Evolutionary conservation across 2,329 filamentous ascomycete species (phyloP), one percentile per base, ranked within the genome.

Genomic region (Diaporthe batatas): DNA sequence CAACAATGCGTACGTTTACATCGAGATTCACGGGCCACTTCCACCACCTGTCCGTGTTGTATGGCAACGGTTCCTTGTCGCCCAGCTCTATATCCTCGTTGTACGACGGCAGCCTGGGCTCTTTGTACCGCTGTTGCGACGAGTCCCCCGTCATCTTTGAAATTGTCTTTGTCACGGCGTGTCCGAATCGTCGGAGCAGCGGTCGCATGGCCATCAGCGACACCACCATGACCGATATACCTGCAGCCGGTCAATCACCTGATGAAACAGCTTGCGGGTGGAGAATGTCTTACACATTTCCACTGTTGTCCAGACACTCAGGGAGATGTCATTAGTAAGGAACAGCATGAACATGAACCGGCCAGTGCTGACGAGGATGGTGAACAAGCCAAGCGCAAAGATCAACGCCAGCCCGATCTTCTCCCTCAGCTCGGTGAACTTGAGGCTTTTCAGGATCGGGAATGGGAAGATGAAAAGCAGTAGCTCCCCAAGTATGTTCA

Each of bases 381-480:
- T 75, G n/a, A 75, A 53, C 23, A 73, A 53, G 11, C 73, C 73
- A 1, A 75, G 68, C 10, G 71, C 65, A 44, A 75, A 73, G 25
- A 75, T 54, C 23, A 73, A 44, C 1, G 29, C 58, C 16, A 75
- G 64, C 14, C 68, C 72, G 11, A 70, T 49, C 32, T 64, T 70
- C 51, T 73, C 73, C 32, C 71, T 59, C 2, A 70, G n/a, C 12
- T 62, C 47, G 8, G 68, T 67, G 18, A 58, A 71, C 39, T 57
- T 69, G 18, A 73, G 68, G 34, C 71, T 71, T 34, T 32, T 55
- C 42, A 75, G 49, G 10, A 75, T 59, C 6, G 73, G 59, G 12
- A 75, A 65, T 6, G 73, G 73, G 10, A 75, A 67, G 3, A 72
- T 5, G 23, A 75, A 75, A 6, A 75, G 54, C 65, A 49, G 12